A percentile compares a stretch with the other conserved stretches of the same genome.
phyloP scores from a whole-genome alignment of 2,329 filamentous ascomycete genomes.

The Talaromyces sp. region DNA sequence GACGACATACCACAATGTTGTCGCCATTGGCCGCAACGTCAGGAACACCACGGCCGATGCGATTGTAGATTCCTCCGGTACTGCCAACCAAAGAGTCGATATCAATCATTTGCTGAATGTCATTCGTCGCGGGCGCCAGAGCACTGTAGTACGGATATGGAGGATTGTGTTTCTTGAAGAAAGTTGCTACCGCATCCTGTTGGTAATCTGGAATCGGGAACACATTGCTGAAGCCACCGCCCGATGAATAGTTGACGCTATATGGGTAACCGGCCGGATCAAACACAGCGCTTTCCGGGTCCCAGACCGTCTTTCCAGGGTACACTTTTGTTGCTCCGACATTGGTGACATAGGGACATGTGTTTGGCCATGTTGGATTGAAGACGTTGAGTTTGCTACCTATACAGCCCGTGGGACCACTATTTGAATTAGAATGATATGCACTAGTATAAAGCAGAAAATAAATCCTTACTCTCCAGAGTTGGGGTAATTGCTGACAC shows the following conservation, averaged over 20 bases:
- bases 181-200: slow-evolving; percentile 7
- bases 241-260: slow-evolving; percentile 11
- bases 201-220: slow-evolving; percentile 14
- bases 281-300: slow-evolving; percentile 13
- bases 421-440: not conserved
- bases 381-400: slow-evolving; percentile 13
- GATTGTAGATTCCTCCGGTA: slow-evolving; percentile 13
- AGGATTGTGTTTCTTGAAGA: slow-evolving; percentile 15
- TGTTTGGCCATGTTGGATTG: slow-evolving; percentile 18
- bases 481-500: slow-evolving; percentile 11
- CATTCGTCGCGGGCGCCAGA: slow-evolving; percentile 9
- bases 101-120: slow-evolving; percentile 16
- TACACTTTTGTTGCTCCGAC: slow-evolving; percentile 16
- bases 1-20: slow-evolving; percentile 13
- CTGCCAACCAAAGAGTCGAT: slow-evolving; percentile 10
- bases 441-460: not conserved
- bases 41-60: slow-evolving; percentile 12
- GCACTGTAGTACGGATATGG: slow-evolving; percentile 17
- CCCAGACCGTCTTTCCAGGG: slow-evolving; percentile 16
- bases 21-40: slow-evolving; percentile 17
- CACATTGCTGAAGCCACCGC: slow-evolving; percentile 16
- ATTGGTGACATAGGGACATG: slow-evolving; percentile 14
- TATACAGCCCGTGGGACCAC: slow-evolving; percentile 11
- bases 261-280: slow-evolving; percentile 13
- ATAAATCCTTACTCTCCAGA: not conserved